Percentiles rank a stretch among this genome's conserved stretches.
Evolutionary conservation across 2,329 filamentous ascomycete species (phyloP).

Genomic region (Colletotrichum nymphaeae): DNA sequence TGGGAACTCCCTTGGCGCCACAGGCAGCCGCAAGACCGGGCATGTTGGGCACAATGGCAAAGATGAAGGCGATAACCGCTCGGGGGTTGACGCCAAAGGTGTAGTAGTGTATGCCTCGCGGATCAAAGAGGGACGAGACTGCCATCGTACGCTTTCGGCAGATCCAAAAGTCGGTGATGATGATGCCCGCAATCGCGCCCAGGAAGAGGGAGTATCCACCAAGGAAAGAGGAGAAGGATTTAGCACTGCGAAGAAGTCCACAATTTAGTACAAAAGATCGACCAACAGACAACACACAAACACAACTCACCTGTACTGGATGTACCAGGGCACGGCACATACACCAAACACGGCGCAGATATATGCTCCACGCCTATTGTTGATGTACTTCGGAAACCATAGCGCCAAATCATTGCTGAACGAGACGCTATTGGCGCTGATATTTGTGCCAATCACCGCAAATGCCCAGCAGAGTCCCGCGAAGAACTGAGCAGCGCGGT

Average conservation of each 20-base stretch:
- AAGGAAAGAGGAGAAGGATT: conserved; percentile 43
- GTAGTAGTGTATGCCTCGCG: conserved; percentile 56
- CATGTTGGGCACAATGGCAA: conserved; percentile 43
- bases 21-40: conserved; percentile 38
- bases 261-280: too few species aligned
- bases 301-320: conserved; percentile 24
- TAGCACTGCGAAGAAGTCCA: background rate
- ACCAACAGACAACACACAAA: too few species aligned
- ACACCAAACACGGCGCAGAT: conserved; percentile 42
- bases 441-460: conserved; percentile 63
- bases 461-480: conserved; percentile 46
- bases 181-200: conserved; percentile 49
- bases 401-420: conserved; percentile 65
- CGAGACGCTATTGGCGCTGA: conserved; percentile 63
- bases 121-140: conserved; percentile 50
- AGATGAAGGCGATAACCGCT: conserved; percentile 44
- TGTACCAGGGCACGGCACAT: conserved; percentile 37
- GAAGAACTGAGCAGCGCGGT: conserved; percentile 46
- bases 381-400: conserved; percentile 63
- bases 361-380: conserved; percentile 60
- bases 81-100: conserved; percentile 45
- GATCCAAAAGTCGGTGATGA: conserved; percentile 52
- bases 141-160: conserved; percentile 48
- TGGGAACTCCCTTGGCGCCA: conserved; percentile 37
- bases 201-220: conserved; percentile 50